Evolutionary conservation across 768 basidiomycete species (phyloP).

Genomic region (Tricholoma bakamatsutake): DNA sequence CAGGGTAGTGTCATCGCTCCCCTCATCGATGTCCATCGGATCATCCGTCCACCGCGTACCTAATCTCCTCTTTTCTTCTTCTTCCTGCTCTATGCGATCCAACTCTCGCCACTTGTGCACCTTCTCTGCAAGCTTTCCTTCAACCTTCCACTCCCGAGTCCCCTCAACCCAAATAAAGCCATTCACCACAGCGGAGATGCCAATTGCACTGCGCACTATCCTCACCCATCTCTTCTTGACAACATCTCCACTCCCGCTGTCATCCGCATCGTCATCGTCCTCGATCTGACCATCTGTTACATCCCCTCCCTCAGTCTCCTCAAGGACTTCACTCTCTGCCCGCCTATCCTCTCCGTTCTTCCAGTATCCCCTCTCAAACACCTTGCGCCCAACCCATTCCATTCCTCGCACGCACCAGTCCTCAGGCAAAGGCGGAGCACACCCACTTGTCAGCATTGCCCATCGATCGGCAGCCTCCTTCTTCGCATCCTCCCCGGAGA

Average conservation of each 20-base stretch:
- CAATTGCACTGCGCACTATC: conserved; percentile 62
- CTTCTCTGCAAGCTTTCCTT: conserved; percentile 63
- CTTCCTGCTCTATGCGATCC: conserved; percentile 57
- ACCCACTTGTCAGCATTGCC: conserved; percentile 64
- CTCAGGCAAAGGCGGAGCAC: conserved; percentile 73
- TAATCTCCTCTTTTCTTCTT: conserved; percentile 60
- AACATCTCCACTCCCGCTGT: conserved; percentile 29
- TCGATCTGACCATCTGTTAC: conserved; percentile 77
- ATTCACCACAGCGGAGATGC: conserved; percentile 61
- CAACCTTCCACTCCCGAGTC: conserved; percentile 55
- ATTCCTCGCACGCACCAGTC: conserved; percentile 96
- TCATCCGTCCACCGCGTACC: conserved; percentile 61
- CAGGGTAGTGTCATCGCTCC: conserved; percentile 33
- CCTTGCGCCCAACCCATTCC: conserved; percentile 89
- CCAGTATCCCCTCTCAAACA: conserved; percentile 96
- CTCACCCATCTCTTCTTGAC: conserved; percentile 65
- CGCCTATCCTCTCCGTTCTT: conserved; percentile 61
- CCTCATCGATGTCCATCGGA: conserved; percentile 69
- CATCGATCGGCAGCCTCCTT: conserved; percentile 40
- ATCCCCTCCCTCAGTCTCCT: conserved; percentile 50
- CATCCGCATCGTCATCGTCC: conserved; percentile 52
- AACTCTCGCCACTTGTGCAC: conserved; percentile 65
- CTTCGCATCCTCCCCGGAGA: conserved; percentile 24
- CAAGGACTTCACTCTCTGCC: conserved; percentile 76
- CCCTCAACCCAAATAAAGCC: conserved; percentile 69